Conservation (phyloP, 805 yeast species). For the Myxozyma nipponensis region DNA sequence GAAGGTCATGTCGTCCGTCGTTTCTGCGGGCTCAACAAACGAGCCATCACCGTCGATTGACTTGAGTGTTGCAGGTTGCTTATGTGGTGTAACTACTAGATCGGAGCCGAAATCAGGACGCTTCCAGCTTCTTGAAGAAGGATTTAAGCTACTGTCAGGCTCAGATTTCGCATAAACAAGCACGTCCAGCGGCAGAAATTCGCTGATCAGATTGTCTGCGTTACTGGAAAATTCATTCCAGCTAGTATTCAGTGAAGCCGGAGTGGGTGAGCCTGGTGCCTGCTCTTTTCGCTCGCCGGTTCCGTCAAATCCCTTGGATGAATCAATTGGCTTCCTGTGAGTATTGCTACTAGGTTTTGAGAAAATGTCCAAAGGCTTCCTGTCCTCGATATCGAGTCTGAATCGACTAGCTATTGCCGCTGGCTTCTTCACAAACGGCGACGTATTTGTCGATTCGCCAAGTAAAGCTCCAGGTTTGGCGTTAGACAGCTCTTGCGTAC, state of each 20-base stretch:
- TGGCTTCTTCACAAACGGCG: background rate
- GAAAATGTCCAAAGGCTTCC: background rate
- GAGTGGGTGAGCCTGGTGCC: conserved; percentile 3
- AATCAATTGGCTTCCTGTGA: background rate
- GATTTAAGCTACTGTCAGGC: background rate
- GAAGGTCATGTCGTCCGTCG: background rate
- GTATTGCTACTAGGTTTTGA: background rate
- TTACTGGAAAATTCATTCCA: conserved; percentile 4
- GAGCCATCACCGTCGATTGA: background rate
- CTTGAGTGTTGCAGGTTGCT: background rate
- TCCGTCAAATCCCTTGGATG: background rate
- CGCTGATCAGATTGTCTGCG: conserved; percentile 2
- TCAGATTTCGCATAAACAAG: background rate
- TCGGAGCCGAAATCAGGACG: background rate
- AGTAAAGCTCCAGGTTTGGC: no score
- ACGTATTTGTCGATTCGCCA: no score
- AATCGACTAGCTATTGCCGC: background rate
- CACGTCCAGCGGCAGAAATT: conserved; percentile 2
- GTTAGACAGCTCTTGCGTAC: no score
- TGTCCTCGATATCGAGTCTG: background rate
- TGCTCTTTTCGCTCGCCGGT: no score
- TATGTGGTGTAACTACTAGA: background rate
- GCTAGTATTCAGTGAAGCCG: conserved; percentile 2
- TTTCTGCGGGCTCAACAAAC: background rate
- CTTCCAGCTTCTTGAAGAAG: background rate